Conservation (phyloP, 164 flowering plant species). For the Tetracentron sinense region DNA sequence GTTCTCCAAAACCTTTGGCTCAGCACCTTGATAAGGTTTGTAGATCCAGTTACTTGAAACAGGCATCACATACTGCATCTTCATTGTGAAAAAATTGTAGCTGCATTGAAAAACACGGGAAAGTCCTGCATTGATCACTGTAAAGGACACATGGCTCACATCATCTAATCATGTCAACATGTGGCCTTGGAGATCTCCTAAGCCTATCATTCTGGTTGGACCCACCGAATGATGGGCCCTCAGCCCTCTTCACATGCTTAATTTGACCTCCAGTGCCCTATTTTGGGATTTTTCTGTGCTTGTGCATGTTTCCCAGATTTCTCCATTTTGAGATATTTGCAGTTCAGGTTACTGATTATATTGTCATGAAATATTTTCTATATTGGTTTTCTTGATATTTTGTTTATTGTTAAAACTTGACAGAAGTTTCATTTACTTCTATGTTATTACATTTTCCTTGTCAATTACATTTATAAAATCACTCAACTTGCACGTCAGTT, state of each 20-base stretch:
- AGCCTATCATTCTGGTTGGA: not conserved
- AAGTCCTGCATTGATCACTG: not conserved
- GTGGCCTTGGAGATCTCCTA: not conserved
- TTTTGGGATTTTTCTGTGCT: not conserved
- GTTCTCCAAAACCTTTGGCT: conserved; percentile 70
- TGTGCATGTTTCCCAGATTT: no score
- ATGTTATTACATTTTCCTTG: not conserved
- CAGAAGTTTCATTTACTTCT: no score
- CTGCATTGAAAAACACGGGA: not conserved
- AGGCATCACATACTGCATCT: not conserved
- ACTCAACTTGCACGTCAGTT: not conserved
- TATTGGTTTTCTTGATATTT: no score
- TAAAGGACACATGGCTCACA: not conserved
- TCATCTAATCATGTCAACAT: not conserved
- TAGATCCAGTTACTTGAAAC: conserved; percentile 9
- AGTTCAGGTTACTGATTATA: not conserved
- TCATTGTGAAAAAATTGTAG: not conserved
- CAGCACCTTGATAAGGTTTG: conserved; percentile 88
- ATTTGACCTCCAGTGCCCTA: not conserved
- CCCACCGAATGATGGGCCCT: not conserved
- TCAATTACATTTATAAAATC: not conserved
- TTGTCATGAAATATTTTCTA: not conserved
- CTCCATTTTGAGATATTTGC: no score
- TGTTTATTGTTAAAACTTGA: not conserved
- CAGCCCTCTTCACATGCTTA: not conserved